These are phyloP conservation scores for Candida smagusa DNA, from an alignment of 1,139 yeast genomes.

Conservation along the genomic window DNA sequence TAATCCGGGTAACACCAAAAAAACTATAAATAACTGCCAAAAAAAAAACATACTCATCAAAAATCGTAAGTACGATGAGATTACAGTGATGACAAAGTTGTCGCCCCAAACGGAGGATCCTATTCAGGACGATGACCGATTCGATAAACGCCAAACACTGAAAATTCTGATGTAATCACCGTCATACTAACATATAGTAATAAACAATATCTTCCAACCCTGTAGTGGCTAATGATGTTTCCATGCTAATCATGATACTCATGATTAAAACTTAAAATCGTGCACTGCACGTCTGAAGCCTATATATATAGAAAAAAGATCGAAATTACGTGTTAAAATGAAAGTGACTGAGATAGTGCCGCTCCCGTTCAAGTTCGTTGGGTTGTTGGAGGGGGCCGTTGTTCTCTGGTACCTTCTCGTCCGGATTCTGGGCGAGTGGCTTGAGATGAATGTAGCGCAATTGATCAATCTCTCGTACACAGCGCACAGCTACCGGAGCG, in stretches of 20 bases:
- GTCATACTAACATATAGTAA: slow-evolving; percentile 3
- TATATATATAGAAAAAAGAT: neutral
- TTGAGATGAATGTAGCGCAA: slow-evolving; percentile 33
- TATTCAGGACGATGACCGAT: slow-evolving; percentile 57
- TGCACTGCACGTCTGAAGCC: slow-evolving; percentile 35
- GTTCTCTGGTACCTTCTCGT: slow-evolving; percentile 35
- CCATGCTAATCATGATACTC: slow-evolving; percentile 52
- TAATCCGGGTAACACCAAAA: neutral
- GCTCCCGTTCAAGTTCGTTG: slow-evolving; percentile 36
- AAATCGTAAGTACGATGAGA: slow-evolving; percentile 9
- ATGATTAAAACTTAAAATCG: slow-evolving; percentile 42
- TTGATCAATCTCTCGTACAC: slow-evolving; percentile 38
- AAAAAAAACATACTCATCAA: neutral
- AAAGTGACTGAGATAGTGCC: slow-evolving; percentile 22
- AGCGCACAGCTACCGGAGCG: slow-evolving; percentile 30
- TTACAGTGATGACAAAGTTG: slow-evolving; percentile 45
- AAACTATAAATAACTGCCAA: neutral
- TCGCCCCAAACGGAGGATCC: slow-evolving; percentile 61
- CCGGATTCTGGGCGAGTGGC: slow-evolving; percentile 20
- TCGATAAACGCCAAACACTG: slow-evolving; percentile 55
- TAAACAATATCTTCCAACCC: neutral
- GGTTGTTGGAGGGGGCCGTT: slow-evolving; percentile 31
- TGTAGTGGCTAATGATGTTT: slow-evolving; percentile 42
- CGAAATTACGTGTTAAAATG: slow-evolving; percentile 8
- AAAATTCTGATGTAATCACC: slow-evolving; percentile 41